A percentile compares a stretch with the other conserved stretches of the same genome.
Conservation (phyloP, 495 filamentous ascomycete genomes). For the Penicillium silybi region DNA sequence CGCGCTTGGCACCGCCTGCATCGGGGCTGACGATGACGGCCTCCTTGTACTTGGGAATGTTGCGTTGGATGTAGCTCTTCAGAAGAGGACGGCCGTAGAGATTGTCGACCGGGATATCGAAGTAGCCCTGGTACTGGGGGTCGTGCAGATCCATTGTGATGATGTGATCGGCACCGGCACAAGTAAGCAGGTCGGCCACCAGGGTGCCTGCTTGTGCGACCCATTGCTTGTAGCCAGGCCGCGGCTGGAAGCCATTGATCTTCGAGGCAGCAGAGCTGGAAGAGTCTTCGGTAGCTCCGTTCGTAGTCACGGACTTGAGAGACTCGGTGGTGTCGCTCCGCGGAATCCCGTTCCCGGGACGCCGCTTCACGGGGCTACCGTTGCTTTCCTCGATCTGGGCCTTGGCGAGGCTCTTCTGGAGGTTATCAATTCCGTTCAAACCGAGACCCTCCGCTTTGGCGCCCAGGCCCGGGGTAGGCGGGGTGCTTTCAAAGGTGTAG, state of each 20-base stretch:
- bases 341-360: constrained; percentile 36
- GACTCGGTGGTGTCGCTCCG: constrained; percentile 64
- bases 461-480: constrained; percentile 73
- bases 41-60: constrained; percentile 81
- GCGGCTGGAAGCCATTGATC: constrained; percentile 63
- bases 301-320: constrained; percentile 40
- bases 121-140: constrained; percentile 98
- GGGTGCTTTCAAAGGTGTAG: constrained; percentile 92
- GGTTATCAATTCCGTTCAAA: constrained; percentile 59
- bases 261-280: constrained; percentile 48
- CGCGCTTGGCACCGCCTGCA: constrained; percentile 92
- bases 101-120: constrained; percentile 97
- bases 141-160: constrained; percentile 97
- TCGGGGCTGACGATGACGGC: constrained; percentile 95
- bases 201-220: constrained; percentile 95
- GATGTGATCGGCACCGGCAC: constrained; percentile 92
- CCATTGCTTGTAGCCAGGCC: constrained; percentile 96
- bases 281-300: constrained; percentile 45
- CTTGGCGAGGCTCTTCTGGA: constrained; percentile 63
- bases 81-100: constrained; percentile 84
- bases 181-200: constrained; percentile 90
- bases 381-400: constrained; percentile 54
- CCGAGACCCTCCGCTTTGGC: constrained; percentile 58
- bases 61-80: constrained; percentile 82
- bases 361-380: constrained; percentile 39